Base-by-base conservation (phyloP, 2,329 filamentous ascomycete species). In the Pseudogymnoascus sp. region DNA sequence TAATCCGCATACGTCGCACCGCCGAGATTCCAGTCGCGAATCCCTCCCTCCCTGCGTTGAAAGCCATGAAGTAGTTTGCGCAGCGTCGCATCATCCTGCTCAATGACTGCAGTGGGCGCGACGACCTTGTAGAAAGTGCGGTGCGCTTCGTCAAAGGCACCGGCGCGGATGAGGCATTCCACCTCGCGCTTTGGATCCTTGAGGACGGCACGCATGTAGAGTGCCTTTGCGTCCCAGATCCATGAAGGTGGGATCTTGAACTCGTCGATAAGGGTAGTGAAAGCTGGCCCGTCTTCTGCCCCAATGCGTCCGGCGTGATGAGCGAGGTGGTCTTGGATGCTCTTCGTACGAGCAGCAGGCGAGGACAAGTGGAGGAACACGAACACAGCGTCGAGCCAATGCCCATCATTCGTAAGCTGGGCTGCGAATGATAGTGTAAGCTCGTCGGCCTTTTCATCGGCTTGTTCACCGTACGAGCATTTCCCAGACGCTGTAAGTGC, bases 211-310 rank as follows among this genome's bases (percentile, higher is more conserved):
- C 90, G 88, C 75, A 91, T 92, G 74, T 89, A 88, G 12, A 93
- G 80, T 11, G 92, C 92, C 71, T 92, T 90, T 16, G 94, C 91
- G 64, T 91, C 85, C 85, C 90, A 96, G 60, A 97, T 81, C 92
- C 93, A 96, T 3, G 82, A 74, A 1, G 81, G 75, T 0, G 93
- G 91, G 43, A 97, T 83, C 66, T 84, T 83, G 61, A 92, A 83
- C 33, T 83, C 84, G 49, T 81, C 77, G 0, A 82, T 82, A 21
- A 94, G 78, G 12, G 82, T 80, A 10, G 75, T 77, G 74, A 86
- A 91, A 61, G 75, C 80, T 14, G 76, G 72, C 65, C 82, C 80
- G 7, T 80, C 78, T 59, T 86, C 81, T 2, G 81, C 77, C 6
- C 86, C 83, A 60, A 95, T 85, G 16, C 81, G 77, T 29, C 81